Conservation (phyloP, 495 filamentous ascomycete genomes). For the Diplogelasinospora grovesii region DNA sequence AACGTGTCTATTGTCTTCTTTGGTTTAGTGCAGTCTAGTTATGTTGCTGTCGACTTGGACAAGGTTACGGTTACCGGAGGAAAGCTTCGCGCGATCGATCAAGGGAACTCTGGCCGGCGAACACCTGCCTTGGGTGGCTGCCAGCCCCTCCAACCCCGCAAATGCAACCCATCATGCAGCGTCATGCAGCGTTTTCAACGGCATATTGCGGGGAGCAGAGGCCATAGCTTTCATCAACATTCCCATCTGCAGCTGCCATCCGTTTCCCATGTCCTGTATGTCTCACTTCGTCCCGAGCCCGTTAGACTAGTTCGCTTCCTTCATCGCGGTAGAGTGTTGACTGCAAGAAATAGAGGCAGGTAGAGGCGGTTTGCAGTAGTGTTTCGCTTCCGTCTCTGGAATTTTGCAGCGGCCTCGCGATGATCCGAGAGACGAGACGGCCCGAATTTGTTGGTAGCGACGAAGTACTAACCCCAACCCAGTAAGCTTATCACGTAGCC, state of each 20-base stretch:
- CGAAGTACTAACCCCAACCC: not conserved
- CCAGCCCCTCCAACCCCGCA: slow-evolving; percentile 4
- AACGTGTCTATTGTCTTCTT: not conserved
- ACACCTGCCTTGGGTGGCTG: not conserved
- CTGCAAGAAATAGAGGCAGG: too few relatives aligned
- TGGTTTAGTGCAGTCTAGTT: not conserved
- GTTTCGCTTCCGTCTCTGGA: too few relatives aligned
- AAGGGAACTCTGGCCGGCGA: not conserved
- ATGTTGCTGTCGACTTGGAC: not conserved
- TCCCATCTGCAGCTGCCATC: too few relatives aligned
- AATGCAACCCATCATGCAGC: slow-evolving; percentile 6
- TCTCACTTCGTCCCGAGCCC: not conserved
- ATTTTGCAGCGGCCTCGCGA: not conserved
- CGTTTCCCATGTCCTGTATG: slow-evolving; percentile 1
- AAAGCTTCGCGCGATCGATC: slow-evolving; percentile 3
- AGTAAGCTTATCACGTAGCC: not conserved
- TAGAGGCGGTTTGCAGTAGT: too few relatives aligned
- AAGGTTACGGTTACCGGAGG: slow-evolving; percentile 2
- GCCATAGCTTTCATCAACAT: slow-evolving; percentile 6
- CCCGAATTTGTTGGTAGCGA: not conserved
- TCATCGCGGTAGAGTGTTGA: too few relatives aligned
- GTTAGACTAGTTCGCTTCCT: not conserved
- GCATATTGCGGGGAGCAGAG: slow-evolving; percentile 7
- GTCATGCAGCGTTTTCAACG: not conserved
- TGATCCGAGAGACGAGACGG: slow-evolving; percentile 1